Evolutionary conservation across 2,329 filamentous ascomycete genomes (phyloP).

Genomic region (Fusarium clavum): DNA sequence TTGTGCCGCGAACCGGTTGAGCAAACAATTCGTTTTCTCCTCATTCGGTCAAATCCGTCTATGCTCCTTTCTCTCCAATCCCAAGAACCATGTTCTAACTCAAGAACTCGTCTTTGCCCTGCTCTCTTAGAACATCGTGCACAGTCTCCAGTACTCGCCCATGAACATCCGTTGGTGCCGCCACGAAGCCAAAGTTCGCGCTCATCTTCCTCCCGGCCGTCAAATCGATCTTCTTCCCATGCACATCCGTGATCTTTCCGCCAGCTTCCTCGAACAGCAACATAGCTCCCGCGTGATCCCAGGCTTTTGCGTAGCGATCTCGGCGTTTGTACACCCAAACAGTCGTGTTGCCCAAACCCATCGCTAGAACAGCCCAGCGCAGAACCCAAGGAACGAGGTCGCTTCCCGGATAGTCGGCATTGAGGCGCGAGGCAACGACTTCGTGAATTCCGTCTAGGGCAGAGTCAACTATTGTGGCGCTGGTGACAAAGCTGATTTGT

Average conservation of each 20-base stretch:
- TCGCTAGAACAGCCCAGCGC: conserved; percentile 64
- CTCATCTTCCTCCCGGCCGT: conserved; percentile 60
- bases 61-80: accelerated
- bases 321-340: conserved; percentile 67
- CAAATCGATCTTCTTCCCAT: conserved; percentile 64
- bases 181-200: conserved; percentile 67
- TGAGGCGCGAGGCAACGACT: conserved; percentile 56
- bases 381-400: conserved; percentile 69
- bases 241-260: conserved; percentile 65
- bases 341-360: conserved; percentile 65
- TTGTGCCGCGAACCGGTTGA: not conserved
- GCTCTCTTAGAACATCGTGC: conserved; percentile 73
- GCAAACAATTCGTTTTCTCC: not conserved
- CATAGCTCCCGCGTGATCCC: conserved; percentile 72
- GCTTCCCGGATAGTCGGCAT: conserved; percentile 58
- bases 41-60: accelerated
- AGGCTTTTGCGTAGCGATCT: conserved; percentile 64
- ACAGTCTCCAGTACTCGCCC: conserved; percentile 71
- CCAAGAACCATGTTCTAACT: not conserved
- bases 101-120: conserved; percentile 46
- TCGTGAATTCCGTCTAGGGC: conserved; percentile 61
- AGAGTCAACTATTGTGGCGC: conserved; percentile 58
- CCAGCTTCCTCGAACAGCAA: conserved; percentile 68
- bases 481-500: conserved; percentile 60
- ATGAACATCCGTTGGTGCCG: conserved; percentile 61